These are phyloP conservation scores for Dactylis glomerata DNA, from an alignment of 176 grass and related monocot genomes.

Conservation along the genomic window DNA sequence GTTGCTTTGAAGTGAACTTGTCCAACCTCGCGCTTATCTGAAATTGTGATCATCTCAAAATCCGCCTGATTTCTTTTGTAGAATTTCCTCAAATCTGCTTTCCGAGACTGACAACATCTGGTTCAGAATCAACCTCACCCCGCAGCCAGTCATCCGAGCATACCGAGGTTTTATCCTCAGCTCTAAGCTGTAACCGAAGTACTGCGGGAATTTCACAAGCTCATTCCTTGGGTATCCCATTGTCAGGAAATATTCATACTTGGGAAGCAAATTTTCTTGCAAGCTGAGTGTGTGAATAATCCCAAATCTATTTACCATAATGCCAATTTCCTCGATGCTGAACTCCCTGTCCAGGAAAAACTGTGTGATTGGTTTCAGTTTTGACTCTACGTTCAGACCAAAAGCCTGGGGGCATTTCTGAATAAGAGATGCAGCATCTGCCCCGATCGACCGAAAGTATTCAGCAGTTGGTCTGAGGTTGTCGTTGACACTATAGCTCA, in stretches of 20 bases:
- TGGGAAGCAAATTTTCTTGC: constrained; percentile 70
- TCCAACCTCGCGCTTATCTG: not conserved
- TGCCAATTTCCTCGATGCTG: constrained; percentile 62
- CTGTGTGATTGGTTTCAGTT: constrained; percentile 74
- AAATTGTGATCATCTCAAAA: constrained; percentile 29
- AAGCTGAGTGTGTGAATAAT: constrained; percentile 86
- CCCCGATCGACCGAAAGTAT: constrained; percentile 76
- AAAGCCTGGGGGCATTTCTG: constrained; percentile 86
- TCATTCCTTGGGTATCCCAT: constrained; percentile 77
- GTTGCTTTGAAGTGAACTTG: not conserved
- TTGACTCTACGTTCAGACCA: constrained; percentile 75
- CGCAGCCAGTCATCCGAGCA: constrained; percentile 46
- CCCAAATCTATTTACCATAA: constrained; percentile 74
- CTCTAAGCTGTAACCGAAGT: constrained; percentile 83
- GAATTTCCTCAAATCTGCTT: constrained; percentile 57
- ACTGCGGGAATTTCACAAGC: constrained; percentile 93
- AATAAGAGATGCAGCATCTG: constrained; percentile 63
- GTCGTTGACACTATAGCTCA: constrained; percentile 74
- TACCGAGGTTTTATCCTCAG: constrained; percentile 76
- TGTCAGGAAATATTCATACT: constrained; percentile 79
- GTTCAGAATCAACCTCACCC: constrained; percentile 71
- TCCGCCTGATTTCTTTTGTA: constrained; percentile 45
- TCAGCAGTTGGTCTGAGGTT: constrained; percentile 80
- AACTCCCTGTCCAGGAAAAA: constrained; percentile 74
- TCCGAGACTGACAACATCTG: constrained; percentile 65